phyloP scores from a whole-genome alignment of 108 stramenopile species.

The Pseudonitzschia delicatissima region DNA sequence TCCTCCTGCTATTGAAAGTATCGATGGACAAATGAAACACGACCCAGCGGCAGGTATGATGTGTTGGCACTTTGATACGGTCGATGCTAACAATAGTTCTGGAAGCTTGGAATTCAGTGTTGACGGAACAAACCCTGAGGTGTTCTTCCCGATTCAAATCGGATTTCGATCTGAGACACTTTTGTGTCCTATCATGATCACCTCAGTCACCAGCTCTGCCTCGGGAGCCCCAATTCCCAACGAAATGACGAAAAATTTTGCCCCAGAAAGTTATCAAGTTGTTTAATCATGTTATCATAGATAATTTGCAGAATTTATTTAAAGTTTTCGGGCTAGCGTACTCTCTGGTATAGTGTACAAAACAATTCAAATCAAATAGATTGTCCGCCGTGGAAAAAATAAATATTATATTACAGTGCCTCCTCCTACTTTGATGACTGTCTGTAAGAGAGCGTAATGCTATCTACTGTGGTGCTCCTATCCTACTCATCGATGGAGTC shows the following conservation, averaged over 20 bases:
- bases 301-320: too few relatives aligned
- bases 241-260: slow-evolving; percentile 60
- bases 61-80: slow-evolving; percentile 94
- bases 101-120: slow-evolving; percentile 94
- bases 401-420: too few relatives aligned
- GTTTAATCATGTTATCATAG: too few relatives aligned
- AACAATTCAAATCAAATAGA: too few relatives aligned
- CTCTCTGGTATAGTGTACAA: too few relatives aligned
- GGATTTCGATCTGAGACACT: slow-evolving; percentile 89
- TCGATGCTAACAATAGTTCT: slow-evolving; percentile 81
- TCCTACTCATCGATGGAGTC: too few relatives aligned
- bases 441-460: too few relatives aligned
- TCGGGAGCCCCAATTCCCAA: slow-evolving; percentile 81
- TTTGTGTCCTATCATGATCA: slow-evolving; percentile 84
- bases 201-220: slow-evolving; percentile 48
- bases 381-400: too few relatives aligned
- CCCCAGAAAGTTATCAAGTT: slow-evolving; percentile 73
- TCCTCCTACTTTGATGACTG: too few relatives aligned
- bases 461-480: too few relatives aligned
- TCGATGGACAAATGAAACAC: slow-evolving; percentile 93
- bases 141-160: slow-evolving; percentile 95
- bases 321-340: too few relatives aligned
- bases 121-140: slow-evolving; percentile 75
- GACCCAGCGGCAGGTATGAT: slow-evolving; percentile 88
- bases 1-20: slow-evolving; percentile 76